These are phyloP conservation scores for Medicago ruthenica DNA, from an alignment of 306 rosid species.

Conservation along the genomic window DNA sequence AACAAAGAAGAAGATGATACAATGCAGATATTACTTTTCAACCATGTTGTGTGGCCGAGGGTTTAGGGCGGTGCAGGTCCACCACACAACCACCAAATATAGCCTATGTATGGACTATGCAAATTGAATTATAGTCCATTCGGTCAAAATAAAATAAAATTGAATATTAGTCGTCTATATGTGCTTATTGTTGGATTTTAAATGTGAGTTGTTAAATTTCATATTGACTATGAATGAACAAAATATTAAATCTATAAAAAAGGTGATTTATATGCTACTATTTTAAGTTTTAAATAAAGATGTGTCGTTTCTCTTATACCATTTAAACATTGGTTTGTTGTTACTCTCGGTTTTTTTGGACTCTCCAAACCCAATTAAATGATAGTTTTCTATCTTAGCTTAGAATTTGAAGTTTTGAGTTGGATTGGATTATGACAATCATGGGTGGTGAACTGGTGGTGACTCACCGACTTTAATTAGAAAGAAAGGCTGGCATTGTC, in stretches of 20 bases:
- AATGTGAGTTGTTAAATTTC: too few relatives aligned
- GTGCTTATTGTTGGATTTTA: too few relatives aligned
- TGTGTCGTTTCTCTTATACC: too few relatives aligned
- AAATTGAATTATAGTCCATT: conserved; percentile 11
- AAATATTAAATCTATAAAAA: too few relatives aligned
- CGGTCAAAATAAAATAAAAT: neutral
- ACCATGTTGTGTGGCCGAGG: neutral
- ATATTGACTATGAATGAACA: too few relatives aligned
- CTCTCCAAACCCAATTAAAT: neutral
- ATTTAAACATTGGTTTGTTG: too few relatives aligned
- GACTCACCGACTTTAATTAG: neutral
- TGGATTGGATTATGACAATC: conserved; percentile 21
- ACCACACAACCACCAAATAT: conserved; percentile 1
- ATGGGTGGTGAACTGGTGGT: conserved; percentile 30
- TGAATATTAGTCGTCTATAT: neutral
- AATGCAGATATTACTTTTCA: conserved; percentile 2
- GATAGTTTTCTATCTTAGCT: conserved; percentile 3
- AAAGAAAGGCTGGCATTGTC: conserved; percentile 10
- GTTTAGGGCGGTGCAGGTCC: conserved; percentile 23
- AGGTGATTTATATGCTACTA: too few relatives aligned
- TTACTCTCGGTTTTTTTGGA: too few relatives aligned
- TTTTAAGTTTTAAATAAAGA: too few relatives aligned
- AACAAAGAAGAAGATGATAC: neutral
- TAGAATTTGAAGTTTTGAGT: conserved; percentile 12
- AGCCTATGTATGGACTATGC: conserved; percentile 33